Evolutionary conservation across 768 basidiomycete species (phyloP).

Genomic region (Termitomyces eurrhizus): DNA sequence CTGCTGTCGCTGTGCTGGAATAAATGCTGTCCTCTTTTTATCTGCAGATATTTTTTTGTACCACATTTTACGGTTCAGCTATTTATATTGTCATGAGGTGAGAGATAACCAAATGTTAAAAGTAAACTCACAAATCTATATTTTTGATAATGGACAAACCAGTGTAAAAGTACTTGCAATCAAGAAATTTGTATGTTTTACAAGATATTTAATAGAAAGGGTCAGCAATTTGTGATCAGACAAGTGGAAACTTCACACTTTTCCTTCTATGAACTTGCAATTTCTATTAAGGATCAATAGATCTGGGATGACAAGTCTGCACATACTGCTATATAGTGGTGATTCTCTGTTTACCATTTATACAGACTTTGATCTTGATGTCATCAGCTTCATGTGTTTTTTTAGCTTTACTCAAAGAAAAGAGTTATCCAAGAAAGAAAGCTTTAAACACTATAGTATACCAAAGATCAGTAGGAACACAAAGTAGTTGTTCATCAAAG

Average conservation of each 20-base stretch:
- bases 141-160: conserved; percentile 12
- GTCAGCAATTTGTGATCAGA: too few relatives aligned
- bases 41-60: conserved; percentile 16
- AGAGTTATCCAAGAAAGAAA: not conserved
- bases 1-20: conserved; percentile 21
- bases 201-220: conserved; percentile 9
- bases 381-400: too few relatives aligned
- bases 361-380: conserved; percentile 50
- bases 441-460: conserved; percentile 21
- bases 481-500: too few relatives aligned
- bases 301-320: not conserved
- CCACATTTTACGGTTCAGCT: conserved; percentile 21
- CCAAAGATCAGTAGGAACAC: conserved; percentile 73
- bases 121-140: conserved; percentile 22
- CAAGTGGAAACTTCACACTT: conserved; percentile 36
- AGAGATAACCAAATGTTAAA: not conserved
- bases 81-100: conserved; percentile 5
- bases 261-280: conserved; percentile 49
- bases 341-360: conserved; percentile 72
- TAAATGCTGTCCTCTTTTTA: conserved; percentile 18
- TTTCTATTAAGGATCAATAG: not conserved
- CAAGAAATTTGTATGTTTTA: conserved; percentile 26
- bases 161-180: conserved; percentile 11
- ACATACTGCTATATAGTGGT: conserved; percentile 58
- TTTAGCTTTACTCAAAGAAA: conserved; percentile 30